Base-by-base conservation (phyloP, 805 yeast species). In the Candida verbasci region DNA sequence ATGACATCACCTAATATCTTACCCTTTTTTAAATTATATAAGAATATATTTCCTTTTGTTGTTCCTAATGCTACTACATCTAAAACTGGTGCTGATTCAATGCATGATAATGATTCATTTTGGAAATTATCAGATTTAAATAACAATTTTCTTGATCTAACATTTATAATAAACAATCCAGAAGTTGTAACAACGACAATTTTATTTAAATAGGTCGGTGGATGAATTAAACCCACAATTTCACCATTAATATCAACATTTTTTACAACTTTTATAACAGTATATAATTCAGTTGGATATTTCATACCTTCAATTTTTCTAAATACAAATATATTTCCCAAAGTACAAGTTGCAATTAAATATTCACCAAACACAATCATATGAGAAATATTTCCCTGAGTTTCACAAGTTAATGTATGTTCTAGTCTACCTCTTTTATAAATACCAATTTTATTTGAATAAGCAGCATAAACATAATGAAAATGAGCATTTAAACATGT, bases 191-290 rank as follows among this genome's bases (percentile, higher is more conserved):
- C 86, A 21, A 91, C 79, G 1, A 84, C 81, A 18, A 94, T 65
- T 55, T 93, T 93, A 67, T 93, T 93, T 52, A 94, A 60, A 55
- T 91, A 89, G 0, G 99, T 91, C 21, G 97, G 89, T 34, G 91
- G 82, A 57, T 93, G 99, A 9, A 77, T 51, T 14, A 84, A 46
- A 29, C 79, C 81, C 9, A 82, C 80, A 12, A 93, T 72, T 6
- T 69, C 72, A 16, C 95, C 96, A 45, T 83, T 80, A 11, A 80
- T 58, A n/a, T 71, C n/a, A n/a, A n/a, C 59, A 18, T 80, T 75
- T 38, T 59, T 59, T 37, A 66, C 53, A 34, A 78, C 53, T 29
- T 64, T 60, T 34, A 89, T 58, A 11, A 79, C 67, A 4, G 95
- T 78, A 58, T 88, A 82, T 38, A 73, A 71, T 47, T 77, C 83